Evolutionary conservation across 2,329 filamentous ascomycete species (phyloP).

Genomic region (Exophiala calicioides): DNA sequence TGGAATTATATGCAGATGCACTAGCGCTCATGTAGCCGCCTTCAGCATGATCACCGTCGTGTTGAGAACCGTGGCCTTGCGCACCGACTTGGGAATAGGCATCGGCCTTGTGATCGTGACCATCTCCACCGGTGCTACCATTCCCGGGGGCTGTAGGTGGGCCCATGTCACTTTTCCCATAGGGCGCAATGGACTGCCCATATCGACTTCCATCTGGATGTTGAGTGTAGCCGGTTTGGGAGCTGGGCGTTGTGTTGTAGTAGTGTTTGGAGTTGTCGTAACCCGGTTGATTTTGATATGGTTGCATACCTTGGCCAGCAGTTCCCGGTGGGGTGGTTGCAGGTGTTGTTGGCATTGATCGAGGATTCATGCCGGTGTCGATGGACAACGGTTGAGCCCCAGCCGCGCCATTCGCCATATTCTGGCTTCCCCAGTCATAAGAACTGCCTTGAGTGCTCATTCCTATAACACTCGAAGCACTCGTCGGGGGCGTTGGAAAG

Average conservation of each 20-base stretch:
- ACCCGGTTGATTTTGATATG: constrained; percentile 69
- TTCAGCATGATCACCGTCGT: constrained; percentile 69
- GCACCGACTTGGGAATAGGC: constrained; percentile 61
- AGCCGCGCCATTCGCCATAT: constrained; percentile 63
- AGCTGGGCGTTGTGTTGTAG: constrained; percentile 69
- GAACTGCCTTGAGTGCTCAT: constrained; percentile 72
- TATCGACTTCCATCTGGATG: constrained; percentile 73
- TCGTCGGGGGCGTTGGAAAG: constrained; percentile 91
- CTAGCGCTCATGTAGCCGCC: constrained; percentile 86
- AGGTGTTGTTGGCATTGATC: constrained; percentile 87
- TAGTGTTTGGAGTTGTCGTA: constrained; percentile 76
- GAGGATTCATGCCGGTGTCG: constrained; percentile 74
- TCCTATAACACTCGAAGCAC: constrained; percentile 79
- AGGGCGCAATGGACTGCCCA: constrained; percentile 56
- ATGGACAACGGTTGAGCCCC: constrained; percentile 74
- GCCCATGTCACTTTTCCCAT: constrained; percentile 86
- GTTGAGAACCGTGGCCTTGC: constrained; percentile 55
- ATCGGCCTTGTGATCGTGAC: constrained; percentile 68
- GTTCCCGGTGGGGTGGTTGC: constrained; percentile 84
- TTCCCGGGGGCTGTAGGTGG: constrained; percentile 68
- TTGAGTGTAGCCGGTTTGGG: constrained; percentile 68
- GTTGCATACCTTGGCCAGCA: constrained; percentile 73
- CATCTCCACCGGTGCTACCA: constrained; percentile 60
- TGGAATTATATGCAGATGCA: constrained; percentile 68
- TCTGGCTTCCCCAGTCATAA: constrained; percentile 74